These are phyloP conservation scores for Penicillium sp. DNA, from an alignment of 2,329 filamentous ascomycete genomes.

Conservation along the genomic window DNA sequence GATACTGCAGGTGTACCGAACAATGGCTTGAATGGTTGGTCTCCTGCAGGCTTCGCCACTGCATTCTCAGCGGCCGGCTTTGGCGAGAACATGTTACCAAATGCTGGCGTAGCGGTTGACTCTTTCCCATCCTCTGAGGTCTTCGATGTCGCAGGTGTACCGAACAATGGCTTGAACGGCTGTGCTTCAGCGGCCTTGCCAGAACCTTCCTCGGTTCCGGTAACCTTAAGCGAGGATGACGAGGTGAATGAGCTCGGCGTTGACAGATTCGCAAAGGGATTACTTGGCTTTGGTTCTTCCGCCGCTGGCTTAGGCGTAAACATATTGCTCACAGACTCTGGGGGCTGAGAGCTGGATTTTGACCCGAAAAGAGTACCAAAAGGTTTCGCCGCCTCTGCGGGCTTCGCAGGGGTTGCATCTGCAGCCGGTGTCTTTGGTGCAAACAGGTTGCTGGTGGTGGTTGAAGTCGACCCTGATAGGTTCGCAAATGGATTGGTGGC, in stretches of 20 bases:
- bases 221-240: slow-evolving; percentile 2
- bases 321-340: slow-evolving; percentile 36
- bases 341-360: slow-evolving; percentile 22
- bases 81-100: slow-evolving; percentile 8
- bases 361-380: slow-evolving; percentile 7
- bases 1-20: slow-evolving; percentile 4
- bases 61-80: slow-evolving; percentile 4
- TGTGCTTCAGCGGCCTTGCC: not conserved
- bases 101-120: not conserved
- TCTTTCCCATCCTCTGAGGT: not conserved
- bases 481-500: slow-evolving; percentile 11
- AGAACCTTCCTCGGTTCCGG: slow-evolving; percentile 2
- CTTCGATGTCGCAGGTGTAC: slow-evolving; percentile 5
- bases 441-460: slow-evolving; percentile 3
- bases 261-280: slow-evolving; percentile 36
- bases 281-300: slow-evolving; percentile 25
- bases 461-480: not conserved
- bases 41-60: not conserved
- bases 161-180: slow-evolving; percentile 8
- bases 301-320: slow-evolving; percentile 21
- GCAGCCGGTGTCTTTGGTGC: not conserved
- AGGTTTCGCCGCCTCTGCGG: slow-evolving; percentile 1
- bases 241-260: not conserved
- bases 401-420: slow-evolving; percentile 5
- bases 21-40: slow-evolving; percentile 1